phyloP scores from a whole-genome alignment of 371 early-diverging fungal genomes.

The Apophysomyces ossiformis region DNA sequence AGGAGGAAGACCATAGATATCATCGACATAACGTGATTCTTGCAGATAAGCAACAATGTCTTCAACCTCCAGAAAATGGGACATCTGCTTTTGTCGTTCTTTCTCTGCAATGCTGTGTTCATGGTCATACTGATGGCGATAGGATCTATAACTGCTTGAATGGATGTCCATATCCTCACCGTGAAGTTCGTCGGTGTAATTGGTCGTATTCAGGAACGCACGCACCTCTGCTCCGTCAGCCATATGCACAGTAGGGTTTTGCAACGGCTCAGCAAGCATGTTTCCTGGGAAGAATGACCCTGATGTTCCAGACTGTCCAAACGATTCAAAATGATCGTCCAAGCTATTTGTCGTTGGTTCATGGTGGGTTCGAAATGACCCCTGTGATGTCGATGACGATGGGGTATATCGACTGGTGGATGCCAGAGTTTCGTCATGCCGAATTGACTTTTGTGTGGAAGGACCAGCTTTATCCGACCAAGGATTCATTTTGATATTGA shows the following conservation, averaged over 20 bases:
- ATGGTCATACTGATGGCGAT: constrained; percentile 42
- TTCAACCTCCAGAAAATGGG: constrained; percentile 28
- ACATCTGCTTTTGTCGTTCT: constrained; percentile 17
- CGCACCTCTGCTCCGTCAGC: constrained; percentile 39
- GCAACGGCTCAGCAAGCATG: not conserved
- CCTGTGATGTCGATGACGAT: not conserved
- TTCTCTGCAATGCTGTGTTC: constrained; percentile 38
- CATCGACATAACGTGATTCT: constrained; percentile 38
- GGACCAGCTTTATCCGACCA: constrained; percentile 8
- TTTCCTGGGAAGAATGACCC: not conserved
- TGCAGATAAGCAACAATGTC: constrained; percentile 47
- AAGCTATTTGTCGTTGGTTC: not conserved
- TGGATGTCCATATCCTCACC: constrained; percentile 36
- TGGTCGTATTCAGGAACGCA: constrained; percentile 31
- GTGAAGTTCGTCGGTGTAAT: constrained; percentile 38
- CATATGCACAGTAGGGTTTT: not conserved
- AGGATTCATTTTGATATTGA: not conserved
- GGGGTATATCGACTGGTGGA: constrained; percentile 6
- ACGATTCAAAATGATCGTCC: constrained; percentile 4
- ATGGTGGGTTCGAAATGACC: not conserved
- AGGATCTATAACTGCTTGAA: constrained; percentile 28
- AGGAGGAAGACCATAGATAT: constrained; percentile 43
- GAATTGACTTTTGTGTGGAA: constrained; percentile 7
- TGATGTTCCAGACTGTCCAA: not conserved
- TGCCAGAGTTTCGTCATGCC: constrained; percentile 2